These are phyloP conservation scores for Mortierella alpina DNA, from an alignment of 192 early-diverging fungal species.

Conservation along the genomic window DNA sequence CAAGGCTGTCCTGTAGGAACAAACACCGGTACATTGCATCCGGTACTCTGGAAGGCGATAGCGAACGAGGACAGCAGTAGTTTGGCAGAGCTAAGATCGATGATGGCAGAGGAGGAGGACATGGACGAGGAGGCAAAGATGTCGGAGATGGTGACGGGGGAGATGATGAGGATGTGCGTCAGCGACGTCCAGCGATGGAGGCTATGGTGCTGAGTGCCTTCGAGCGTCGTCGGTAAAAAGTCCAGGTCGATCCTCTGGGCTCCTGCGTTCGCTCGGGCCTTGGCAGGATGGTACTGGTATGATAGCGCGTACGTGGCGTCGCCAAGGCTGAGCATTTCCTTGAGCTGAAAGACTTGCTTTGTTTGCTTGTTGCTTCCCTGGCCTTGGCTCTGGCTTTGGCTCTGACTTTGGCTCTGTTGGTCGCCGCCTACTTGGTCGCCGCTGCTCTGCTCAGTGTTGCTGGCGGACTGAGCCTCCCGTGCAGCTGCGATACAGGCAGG, in stretches of 20 bases:
- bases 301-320: constrained; percentile 56
- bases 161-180: constrained; percentile 65
- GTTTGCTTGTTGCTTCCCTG: neutral
- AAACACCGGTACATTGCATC: constrained; percentile 71
- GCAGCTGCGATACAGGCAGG: neutral
- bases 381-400: neutral
- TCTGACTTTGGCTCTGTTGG: neutral
- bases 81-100: constrained; percentile 73
- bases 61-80: constrained; percentile 71
- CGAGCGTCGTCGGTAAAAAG: constrained; percentile 31
- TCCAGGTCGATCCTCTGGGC: constrained; percentile 35
- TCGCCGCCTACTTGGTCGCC: neutral
- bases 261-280: constrained; percentile 19
- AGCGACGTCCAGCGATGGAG: constrained; percentile 78
- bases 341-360: constrained; percentile 12
- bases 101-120: constrained; percentile 33
- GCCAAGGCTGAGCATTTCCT: constrained; percentile 55
- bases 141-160: constrained; percentile 49
- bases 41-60: constrained; percentile 73
- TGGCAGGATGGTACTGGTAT: constrained; percentile 57
- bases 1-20: constrained; percentile 63
- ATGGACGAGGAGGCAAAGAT: constrained; percentile 37
- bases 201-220: constrained; percentile 54
- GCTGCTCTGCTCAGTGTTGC: neutral
- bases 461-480: neutral